These are phyloP conservation scores for Pythium periplocum DNA, from an alignment of 352 stramenopile species.

Conservation along the genomic window DNA sequence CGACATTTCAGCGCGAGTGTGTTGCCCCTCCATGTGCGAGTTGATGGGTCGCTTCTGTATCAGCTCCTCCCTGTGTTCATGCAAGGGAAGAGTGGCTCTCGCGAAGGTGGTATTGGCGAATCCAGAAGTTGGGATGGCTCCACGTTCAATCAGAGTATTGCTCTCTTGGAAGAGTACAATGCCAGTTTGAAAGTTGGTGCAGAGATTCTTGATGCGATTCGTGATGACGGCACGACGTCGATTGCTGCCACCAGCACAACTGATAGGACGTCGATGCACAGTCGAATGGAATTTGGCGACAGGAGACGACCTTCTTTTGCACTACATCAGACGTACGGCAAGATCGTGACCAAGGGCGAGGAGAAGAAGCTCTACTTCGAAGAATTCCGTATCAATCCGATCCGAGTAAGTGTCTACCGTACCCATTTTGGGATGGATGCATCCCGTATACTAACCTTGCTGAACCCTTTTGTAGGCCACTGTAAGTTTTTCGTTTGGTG, in stretches of 20 bases:
- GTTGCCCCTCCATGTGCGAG: constrained; percentile 71
- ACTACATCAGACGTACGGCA: constrained; percentile 25
- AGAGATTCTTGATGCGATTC: constrained; percentile 64
- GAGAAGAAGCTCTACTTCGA: constrained; percentile 88
- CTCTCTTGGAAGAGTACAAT: constrained; percentile 70
- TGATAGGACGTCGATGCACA: not conserved
- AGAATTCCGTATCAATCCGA: constrained; percentile 84
- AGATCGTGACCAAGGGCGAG: constrained; percentile 42
- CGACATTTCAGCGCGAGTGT: constrained; percentile 71
- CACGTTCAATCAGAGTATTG: constrained; percentile 32
- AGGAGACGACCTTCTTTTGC: constrained; percentile 1
- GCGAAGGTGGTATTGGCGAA: constrained; percentile 13
- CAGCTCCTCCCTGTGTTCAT: constrained; percentile 64
- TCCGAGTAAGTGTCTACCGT: constrained; percentile 33
- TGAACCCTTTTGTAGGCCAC: constrained; percentile 34
- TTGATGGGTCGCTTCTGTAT: constrained; percentile 77
- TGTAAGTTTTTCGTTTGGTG: constrained; percentile 81
- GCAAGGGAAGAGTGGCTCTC: constrained; percentile 29
- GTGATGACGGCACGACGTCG: constrained; percentile 54
- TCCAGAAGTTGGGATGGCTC: constrained; percentile 20
- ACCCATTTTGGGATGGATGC: not conserved
- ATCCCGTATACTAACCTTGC: not conserved
- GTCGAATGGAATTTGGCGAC: not conserved
- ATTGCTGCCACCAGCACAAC: constrained; percentile 15
- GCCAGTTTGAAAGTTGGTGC: constrained; percentile 63